Evolutionary conservation across 495 filamentous ascomycete species (phyloP), one percentile per base, ranked within the genome.

Genomic region (Talaromyces ruber): DNA sequence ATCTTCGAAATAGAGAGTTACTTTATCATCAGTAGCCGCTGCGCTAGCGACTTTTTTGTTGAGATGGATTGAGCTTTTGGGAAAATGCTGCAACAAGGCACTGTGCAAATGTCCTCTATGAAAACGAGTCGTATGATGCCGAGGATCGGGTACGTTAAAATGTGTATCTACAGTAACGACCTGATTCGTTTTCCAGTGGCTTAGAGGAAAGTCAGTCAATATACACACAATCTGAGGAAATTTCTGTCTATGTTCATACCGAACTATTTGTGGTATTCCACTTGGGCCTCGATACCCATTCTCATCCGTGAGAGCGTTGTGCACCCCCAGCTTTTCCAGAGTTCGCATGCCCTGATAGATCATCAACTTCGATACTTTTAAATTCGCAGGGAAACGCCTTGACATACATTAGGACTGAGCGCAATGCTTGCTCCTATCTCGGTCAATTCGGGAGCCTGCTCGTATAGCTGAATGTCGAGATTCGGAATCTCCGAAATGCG

Each of bases 371-470:
- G n/a, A 57, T 21, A 32, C 29, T 14, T 24, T 2, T 11, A 2
- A 39, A 58, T 21, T 8, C 21, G 7, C 21, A 7, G 25, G 14
- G 8, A 6, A 47, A 47, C n/a, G 11, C 2, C 28, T 29, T 29
- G 34, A 25, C 64, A 37, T 65, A 72, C 80, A 74, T 81, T 81
- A 21, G 78, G 78, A 51, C 79, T 78, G 7, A 82, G 68, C 7
- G 80, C 77, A 62, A 81, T 80, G 28, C 76, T 78, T 0, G 77
- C 80, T 8, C 78, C 78, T 43, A 82, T 81, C 58, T 82, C 79
- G 32, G 65, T 63, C 6, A 81, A 71, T 63, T 79, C 71, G 0
- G 70, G 59, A 7, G 80, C 74, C 62, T 76, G 74, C 50, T 81
- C 79, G 61, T 79, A 82, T 14, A 81, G 60, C 50, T 76, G 68